A percentile compares a stretch with the other conserved stretches of the same genome.
These are phyloP conservation scores for Trichoderma breve DNA, from an alignment of 2,329 filamentous ascomycete genomes.

Conservation along the genomic window DNA sequence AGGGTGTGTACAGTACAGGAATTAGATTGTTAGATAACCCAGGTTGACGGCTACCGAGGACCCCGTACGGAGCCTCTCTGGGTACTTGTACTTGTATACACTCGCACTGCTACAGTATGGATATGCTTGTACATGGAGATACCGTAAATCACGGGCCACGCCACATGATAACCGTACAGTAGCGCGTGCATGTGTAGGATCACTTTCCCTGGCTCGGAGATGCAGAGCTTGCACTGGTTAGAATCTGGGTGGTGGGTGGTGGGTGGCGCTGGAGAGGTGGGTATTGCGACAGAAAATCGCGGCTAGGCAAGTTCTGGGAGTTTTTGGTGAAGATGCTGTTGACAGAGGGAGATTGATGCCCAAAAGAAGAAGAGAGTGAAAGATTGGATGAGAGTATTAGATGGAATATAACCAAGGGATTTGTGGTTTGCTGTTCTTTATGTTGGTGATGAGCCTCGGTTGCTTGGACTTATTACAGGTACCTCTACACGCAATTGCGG, in stretches of 20 bases:
- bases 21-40: neutral
- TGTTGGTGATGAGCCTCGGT: neutral
- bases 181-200: slow-evolving; percentile 1
- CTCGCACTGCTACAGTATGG: neutral
- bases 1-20: neutral
- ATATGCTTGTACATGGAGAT: neutral
- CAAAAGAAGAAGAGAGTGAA: neutral
- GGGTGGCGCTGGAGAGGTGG: neutral
- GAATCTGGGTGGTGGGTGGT: neutral
- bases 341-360: neutral
- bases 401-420: neutral
- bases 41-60: neutral
- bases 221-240: neutral
- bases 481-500: neutral
- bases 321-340: neutral
- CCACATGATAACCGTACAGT: neutral
- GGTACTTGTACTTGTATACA: neutral
- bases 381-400: neutral
- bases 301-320: neutral
- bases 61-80: neutral
- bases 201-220: neutral
- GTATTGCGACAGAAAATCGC: neutral
- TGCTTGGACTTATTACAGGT: neutral
- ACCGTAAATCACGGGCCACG: neutral
- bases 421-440: neutral